A percentile compares a stretch with the other conserved stretches of the same genome.
Conservation (phyloP, 2,329 filamentous ascomycete genomes). For the Fusarium cicatricum region DNA sequence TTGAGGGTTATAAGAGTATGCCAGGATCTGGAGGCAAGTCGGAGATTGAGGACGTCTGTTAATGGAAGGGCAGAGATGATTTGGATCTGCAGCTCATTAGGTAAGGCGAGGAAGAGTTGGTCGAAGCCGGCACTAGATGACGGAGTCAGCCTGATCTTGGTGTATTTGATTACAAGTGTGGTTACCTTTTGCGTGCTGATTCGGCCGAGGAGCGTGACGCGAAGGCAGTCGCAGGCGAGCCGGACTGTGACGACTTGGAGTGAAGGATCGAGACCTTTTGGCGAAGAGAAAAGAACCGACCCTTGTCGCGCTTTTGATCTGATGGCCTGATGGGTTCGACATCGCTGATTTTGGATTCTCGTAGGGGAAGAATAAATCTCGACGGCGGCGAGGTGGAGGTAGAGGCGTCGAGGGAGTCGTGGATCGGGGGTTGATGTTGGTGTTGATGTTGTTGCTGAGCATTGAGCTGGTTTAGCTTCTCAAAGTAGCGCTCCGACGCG, state of each 20-base stretch:
- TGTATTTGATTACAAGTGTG: neutral
- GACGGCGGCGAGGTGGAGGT: constrained; percentile 44
- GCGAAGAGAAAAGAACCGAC: constrained; percentile 53
- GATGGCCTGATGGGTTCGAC: constrained; percentile 41
- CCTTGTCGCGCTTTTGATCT: constrained; percentile 53
- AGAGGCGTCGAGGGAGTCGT: constrained; percentile 34
- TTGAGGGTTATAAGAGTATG: constrained; percentile 67
- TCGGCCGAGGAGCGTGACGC: constrained; percentile 37
- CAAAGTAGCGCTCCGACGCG: constrained; percentile 70
- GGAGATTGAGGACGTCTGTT: constrained; percentile 66
- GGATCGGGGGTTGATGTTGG: constrained; percentile 38
- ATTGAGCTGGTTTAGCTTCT: constrained; percentile 65
- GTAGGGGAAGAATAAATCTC: constrained; percentile 60
- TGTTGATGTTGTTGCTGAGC: constrained; percentile 54
- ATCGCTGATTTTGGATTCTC: constrained; percentile 49
- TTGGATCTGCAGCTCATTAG: constrained; percentile 69
- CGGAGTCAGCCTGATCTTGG: constrained; percentile 4
- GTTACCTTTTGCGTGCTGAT: constrained; percentile 47
- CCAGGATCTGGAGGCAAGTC: constrained; percentile 66
- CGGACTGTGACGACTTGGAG: constrained; percentile 43
- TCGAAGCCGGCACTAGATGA: constrained; percentile 53
- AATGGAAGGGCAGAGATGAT: constrained; percentile 68
- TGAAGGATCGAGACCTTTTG: constrained; percentile 50
- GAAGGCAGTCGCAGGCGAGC: constrained; percentile 19
- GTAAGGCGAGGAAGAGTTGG: constrained; percentile 65